Base-by-base conservation (phyloP, 2,329 filamentous ascomycete genomes). In the Lachnellula hyalina region DNA sequence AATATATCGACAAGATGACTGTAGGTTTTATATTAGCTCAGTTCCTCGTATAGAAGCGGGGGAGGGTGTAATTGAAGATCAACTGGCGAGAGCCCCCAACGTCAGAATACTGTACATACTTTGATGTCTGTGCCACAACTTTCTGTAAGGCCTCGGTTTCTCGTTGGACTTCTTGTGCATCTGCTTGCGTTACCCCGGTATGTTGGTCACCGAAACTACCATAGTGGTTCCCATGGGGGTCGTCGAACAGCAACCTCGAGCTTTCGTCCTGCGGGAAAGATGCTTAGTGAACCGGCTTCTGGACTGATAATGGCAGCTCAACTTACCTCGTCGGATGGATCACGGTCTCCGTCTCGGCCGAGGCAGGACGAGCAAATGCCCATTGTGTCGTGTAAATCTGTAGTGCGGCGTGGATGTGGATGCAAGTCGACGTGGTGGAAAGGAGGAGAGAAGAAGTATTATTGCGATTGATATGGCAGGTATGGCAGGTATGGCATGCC, bases 1-100 rank as follows among this genome's bases (percentile, higher is more conserved):
- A 85, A 86, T 47, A 86, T 81, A 66, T 86, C 83, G 57, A 86
- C 82, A 72, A 86, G 81, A 64, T 85, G 84, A 64, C 83, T 86
- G 65, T 42, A 40, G 42, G 21, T 28, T 46, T 52, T 42, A 32
- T 41, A 53, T 64, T 58, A 64, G 60, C 57, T 54, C 36, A 14
- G n/a, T 35, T 58, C 25, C 44, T 35, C 45, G 51, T 47, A 54
- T 44, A 53, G 52, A 12, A 35, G 21, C 23, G 32, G 45, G 53
- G 48, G 42, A 51, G 50, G 21, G 52, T 15, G 32, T 48, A 53
- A 54, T 52, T 60, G 53, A 51, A 54, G 40, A 40, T 21, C 17
- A 5, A 50, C n/a, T 56, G 9, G 34, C 48, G 35, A 55, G 45
- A 41, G 51, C 8, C 38, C 48, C 51, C 15, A n/a, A 53, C 47